Percentiles rank a stretch among this genome's conserved stretches.
phyloP scores from a whole-genome alignment of 2,329 filamentous ascomycete species.

The Parastagonospora nodorum region DNA sequence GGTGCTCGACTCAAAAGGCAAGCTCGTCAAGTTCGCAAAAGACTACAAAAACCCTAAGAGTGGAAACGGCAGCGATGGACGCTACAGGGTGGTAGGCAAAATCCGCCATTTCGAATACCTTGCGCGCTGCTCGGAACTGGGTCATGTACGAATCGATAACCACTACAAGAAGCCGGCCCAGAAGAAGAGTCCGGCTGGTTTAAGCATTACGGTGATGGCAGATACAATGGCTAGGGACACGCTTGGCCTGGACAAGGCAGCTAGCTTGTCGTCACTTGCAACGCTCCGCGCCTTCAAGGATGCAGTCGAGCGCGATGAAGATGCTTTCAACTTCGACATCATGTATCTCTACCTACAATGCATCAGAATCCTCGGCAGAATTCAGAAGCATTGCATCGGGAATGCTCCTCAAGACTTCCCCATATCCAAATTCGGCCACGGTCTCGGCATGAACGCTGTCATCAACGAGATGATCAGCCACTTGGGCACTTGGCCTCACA shows the following conservation, averaged over 20 bases:
- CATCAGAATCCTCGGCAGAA: background rate
- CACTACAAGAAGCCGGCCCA: too few relatives aligned
- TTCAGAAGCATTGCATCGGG: background rate
- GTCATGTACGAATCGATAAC: too few relatives aligned
- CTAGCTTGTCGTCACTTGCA: background rate
- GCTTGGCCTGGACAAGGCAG: background rate
- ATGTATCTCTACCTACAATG: background rate
- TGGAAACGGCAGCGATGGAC: too few relatives aligned
- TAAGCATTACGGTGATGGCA: background rate
- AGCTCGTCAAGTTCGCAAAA: slow-evolving; percentile 4
- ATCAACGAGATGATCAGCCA: background rate
- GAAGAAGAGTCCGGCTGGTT: too few relatives aligned
- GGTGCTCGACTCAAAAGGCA: slow-evolving; percentile 1
- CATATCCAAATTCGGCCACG: background rate
- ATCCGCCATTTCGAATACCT: too few relatives aligned
- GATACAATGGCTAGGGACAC: background rate
- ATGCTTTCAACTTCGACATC: background rate
- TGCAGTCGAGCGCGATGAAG: background rate
- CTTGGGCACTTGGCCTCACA: too few relatives aligned
- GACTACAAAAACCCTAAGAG: too few relatives aligned
- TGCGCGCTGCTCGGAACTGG: too few relatives aligned
- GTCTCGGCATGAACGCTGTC: background rate
- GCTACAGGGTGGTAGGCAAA: too few relatives aligned
- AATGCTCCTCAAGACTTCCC: background rate
- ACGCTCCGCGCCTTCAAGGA: background rate